A percentile compares a stretch with the other conserved stretches of the same genome.
These are phyloP conservation scores for Aulographum hederae DNA, from an alignment of 2,329 filamentous ascomycete genomes.

Conservation along the genomic window DNA sequence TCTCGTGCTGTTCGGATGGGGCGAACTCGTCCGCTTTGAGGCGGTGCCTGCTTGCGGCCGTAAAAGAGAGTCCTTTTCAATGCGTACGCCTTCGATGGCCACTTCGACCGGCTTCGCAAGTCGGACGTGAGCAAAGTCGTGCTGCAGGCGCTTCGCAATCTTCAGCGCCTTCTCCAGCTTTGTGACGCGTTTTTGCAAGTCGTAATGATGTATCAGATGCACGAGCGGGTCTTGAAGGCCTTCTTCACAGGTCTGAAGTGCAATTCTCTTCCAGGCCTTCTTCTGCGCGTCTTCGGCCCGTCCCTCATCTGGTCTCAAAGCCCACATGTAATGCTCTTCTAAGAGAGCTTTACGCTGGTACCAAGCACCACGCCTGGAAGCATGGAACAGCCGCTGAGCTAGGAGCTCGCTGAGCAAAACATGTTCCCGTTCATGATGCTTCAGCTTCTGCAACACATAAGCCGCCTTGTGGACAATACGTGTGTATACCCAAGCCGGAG, in stretches of 20 bases:
- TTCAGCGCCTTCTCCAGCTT: slow-evolving; percentile 78
- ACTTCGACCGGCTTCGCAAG: slow-evolving; percentile 61
- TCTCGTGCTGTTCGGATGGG: slow-evolving; percentile 8
- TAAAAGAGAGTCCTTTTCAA: slow-evolving; percentile 38
- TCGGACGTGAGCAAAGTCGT: slow-evolving; percentile 78
- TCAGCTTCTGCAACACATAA: slow-evolving; percentile 61
- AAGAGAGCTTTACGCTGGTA: slow-evolving; percentile 88
- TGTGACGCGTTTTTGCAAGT: slow-evolving; percentile 79
- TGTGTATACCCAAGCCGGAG: slow-evolving; percentile 83
- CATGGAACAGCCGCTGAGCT: slow-evolving; percentile 65
- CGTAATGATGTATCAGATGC: slow-evolving; percentile 84
- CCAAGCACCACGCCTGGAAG: slow-evolving; percentile 72
- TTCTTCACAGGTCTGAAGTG: slow-evolving; percentile 64
- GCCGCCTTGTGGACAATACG: slow-evolving; percentile 80
- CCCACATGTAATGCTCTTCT: slow-evolving; percentile 87
- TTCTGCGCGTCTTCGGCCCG: slow-evolving; percentile 44
- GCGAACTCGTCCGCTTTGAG: slow-evolving; percentile 13
- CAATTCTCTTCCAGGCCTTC: slow-evolving; percentile 64
- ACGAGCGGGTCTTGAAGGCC: slow-evolving; percentile 78
- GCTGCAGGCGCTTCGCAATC: slow-evolving; percentile 68
- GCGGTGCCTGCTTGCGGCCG: slow-evolving; percentile 3
- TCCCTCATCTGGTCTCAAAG: slow-evolving; percentile 30
- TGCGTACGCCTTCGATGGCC: slow-evolving; percentile 56
- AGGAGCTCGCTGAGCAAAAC: slow-evolving; percentile 57
- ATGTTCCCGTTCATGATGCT: slow-evolving; percentile 63